A percentile compares a stretch with the other conserved stretches of the same genome.
phyloP scores from a whole-genome alignment of 805 yeast species.

The Saccharomycopsis vini region DNA sequence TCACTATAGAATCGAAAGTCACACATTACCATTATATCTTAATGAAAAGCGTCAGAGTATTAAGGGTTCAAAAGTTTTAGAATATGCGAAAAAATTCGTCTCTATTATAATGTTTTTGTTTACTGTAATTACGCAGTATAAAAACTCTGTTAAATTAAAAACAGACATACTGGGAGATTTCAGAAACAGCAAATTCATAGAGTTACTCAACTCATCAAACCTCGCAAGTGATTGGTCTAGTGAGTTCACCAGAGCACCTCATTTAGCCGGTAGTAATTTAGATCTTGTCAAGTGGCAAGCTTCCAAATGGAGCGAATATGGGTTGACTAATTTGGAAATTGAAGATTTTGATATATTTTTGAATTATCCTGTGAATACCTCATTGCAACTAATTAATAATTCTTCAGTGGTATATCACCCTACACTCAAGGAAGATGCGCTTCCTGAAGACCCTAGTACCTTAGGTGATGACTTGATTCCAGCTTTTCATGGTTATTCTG shows the following conservation, averaged over 20 bases:
- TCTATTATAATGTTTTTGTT: too few relatives aligned
- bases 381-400: conserved; percentile 31
- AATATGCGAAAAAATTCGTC: too few relatives aligned
- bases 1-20: too few relatives aligned
- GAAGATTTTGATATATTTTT: conserved; percentile 52
- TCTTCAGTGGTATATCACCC: conserved; percentile 36
- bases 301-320: conserved; percentile 48
- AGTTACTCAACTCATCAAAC: too few relatives aligned
- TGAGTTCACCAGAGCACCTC: conserved; percentile 43
- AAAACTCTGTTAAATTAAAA: too few relatives aligned
- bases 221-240: conserved; percentile 45
- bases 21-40: too few relatives aligned
- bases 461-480: conserved; percentile 32
- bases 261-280: conserved; percentile 46
- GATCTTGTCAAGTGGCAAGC: conserved; percentile 50
- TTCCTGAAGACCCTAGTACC: conserved; percentile 41
- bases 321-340: conserved; percentile 38
- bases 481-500: conserved; percentile 57
- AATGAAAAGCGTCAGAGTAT: too few relatives aligned
- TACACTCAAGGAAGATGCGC: conserved; percentile 39
- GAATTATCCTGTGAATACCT: conserved; percentile 51
- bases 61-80: too few relatives aligned
- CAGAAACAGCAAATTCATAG: too few relatives aligned
- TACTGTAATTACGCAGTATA: too few relatives aligned
- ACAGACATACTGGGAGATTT: too few relatives aligned